These are phyloP conservation scores for Hypoxylon trugodes DNA, from an alignment of 495 filamentous ascomycete genomes.

Conservation along the genomic window DNA sequence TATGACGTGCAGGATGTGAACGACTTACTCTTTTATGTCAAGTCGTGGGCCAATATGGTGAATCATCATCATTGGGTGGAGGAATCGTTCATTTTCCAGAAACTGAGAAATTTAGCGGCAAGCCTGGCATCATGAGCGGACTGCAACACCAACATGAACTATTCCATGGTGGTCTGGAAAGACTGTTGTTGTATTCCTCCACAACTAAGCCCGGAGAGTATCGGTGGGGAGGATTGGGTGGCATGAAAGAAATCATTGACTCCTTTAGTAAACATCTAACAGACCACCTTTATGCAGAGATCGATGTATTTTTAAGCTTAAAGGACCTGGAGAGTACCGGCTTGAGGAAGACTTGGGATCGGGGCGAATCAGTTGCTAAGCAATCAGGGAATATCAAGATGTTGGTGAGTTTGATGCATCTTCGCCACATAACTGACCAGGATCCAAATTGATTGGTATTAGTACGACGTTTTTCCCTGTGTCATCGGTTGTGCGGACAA, in stretches of 20 bases:
- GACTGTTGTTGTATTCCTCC: slow-evolving; percentile 4
- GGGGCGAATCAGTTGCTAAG: slow-evolving; percentile 11
- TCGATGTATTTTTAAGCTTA: slow-evolving; percentile 8
- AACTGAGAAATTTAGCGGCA: slow-evolving; percentile 21
- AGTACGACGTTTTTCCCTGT: slow-evolving; percentile 26
- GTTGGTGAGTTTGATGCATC: slow-evolving; percentile 14
- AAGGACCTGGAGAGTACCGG: slow-evolving; percentile 9
- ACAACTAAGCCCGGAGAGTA: slow-evolving; percentile 14
- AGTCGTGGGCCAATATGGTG: too few relatives aligned
- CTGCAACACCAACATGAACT: slow-evolving; percentile 17
- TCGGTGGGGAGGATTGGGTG: slow-evolving; percentile 10
- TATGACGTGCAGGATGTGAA: too few relatives aligned
- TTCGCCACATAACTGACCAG: neutral
- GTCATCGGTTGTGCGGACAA: slow-evolving; percentile 25
- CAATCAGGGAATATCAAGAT: slow-evolving; percentile 9
- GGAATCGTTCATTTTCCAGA: slow-evolving; percentile 25
- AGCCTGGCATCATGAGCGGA: slow-evolving; percentile 20
- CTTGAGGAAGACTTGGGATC: slow-evolving; percentile 7
- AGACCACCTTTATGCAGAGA: slow-evolving; percentile 26
- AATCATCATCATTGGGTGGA: slow-evolving; percentile 29
- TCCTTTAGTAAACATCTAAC: slow-evolving; percentile 18
- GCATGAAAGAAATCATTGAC: slow-evolving; percentile 27
- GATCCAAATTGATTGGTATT: neutral
- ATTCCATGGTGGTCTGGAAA: slow-evolving; percentile 22
- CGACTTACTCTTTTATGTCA: too few relatives aligned